phyloP scores from a whole-genome alignment of 768 basidiomycete genomes.

The Trametes sanguinea region DNA sequence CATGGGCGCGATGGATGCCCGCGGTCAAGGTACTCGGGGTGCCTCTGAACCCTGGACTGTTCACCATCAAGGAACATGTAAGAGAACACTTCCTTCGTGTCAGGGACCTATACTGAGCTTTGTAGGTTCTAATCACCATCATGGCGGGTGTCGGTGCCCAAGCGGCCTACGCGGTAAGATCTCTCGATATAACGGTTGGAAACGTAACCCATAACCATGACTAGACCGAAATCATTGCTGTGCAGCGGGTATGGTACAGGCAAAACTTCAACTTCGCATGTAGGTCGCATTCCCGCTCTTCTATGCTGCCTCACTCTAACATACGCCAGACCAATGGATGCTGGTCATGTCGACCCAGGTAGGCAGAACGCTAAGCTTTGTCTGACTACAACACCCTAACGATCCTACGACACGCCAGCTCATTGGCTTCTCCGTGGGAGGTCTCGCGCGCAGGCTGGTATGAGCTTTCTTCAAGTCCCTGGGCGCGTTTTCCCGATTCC shows the following conservation, averaged over 20 bases:
- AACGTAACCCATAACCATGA: slow-evolving; percentile 5
- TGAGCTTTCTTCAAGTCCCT: slow-evolving; percentile 12
- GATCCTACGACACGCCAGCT: slow-evolving; percentile 33
- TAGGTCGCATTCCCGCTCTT: slow-evolving; percentile 26
- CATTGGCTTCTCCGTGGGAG: slow-evolving; percentile 84
- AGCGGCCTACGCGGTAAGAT: slow-evolving; percentile 45
- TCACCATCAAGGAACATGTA: slow-evolving; percentile 60
- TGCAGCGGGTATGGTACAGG: slow-evolving; percentile 69
- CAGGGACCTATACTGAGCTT: too few relatives aligned
- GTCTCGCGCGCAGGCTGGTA: slow-evolving; percentile 53
- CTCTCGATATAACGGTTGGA: not conserved
- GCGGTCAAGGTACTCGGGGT: slow-evolving; percentile 58
- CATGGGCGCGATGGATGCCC: slow-evolving; percentile 56
- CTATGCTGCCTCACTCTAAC: too few relatives aligned
- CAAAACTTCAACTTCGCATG: slow-evolving; percentile 55
- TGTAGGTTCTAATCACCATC: slow-evolving; percentile 44
- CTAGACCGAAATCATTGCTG: slow-evolving; percentile 69
- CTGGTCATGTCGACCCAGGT: slow-evolving; percentile 80
- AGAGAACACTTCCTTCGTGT: too few relatives aligned
- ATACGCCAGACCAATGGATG: slow-evolving; percentile 67
- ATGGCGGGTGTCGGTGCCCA: slow-evolving; percentile 43
- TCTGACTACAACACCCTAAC: slow-evolving; percentile 29
- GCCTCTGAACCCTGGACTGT: slow-evolving; percentile 72
- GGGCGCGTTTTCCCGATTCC: slow-evolving; percentile 25
- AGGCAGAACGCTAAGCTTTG: slow-evolving; percentile 35